These are phyloP conservation scores for Intubia oerlemansii DNA, from an alignment of 2,329 filamentous ascomycete genomes.

Conservation along the genomic window DNA sequence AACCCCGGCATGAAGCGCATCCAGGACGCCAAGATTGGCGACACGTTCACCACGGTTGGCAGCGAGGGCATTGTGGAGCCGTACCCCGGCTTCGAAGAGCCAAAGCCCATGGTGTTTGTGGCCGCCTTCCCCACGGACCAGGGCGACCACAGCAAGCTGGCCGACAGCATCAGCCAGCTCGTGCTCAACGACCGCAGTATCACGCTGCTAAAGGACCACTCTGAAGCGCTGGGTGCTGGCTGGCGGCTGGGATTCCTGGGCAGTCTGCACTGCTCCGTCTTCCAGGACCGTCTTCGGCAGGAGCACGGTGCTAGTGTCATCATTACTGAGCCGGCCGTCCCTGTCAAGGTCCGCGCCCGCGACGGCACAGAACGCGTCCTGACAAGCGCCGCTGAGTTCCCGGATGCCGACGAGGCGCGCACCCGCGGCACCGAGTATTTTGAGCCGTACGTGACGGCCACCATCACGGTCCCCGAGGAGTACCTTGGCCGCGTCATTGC, in stretches of 20 bases:
- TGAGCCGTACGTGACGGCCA: slow-evolving; percentile 54
- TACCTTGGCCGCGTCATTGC: slow-evolving; percentile 91
- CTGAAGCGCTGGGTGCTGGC: slow-evolving; percentile 78
- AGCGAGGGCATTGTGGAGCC: slow-evolving; percentile 56
- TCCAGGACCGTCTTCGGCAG: slow-evolving; percentile 82
- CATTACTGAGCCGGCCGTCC: slow-evolving; percentile 88
- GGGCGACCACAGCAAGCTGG: slow-evolving; percentile 62
- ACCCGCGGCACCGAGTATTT: slow-evolving; percentile 22
- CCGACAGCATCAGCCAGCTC: slow-evolving; percentile 86
- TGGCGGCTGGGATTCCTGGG: slow-evolving; percentile 90
- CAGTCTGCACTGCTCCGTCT: slow-evolving; percentile 97
- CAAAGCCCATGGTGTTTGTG: slow-evolving; percentile 97
- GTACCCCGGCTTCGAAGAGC: slow-evolving; percentile 85
- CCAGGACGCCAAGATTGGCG: slow-evolving; percentile 86
- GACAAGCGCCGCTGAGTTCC: slow-evolving; percentile 74
- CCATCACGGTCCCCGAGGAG: slow-evolving; percentile 79
- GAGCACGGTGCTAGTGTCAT: slow-evolving; percentile 92
- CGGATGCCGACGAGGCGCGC: slow-evolving; percentile 35
- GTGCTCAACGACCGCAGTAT: slow-evolving; percentile 90
- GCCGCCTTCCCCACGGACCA: slow-evolving; percentile 91
- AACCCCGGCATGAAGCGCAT: slow-evolving; percentile 97
- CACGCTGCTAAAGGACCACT: slow-evolving; percentile 82
- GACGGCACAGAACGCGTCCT: slow-evolving; percentile 63
- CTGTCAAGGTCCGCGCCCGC: slow-evolving; percentile 64
- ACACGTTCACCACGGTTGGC: slow-evolving; percentile 76